Base-by-base conservation (phyloP, 257 asterid species). In the Jacaranda copaia region DNA sequence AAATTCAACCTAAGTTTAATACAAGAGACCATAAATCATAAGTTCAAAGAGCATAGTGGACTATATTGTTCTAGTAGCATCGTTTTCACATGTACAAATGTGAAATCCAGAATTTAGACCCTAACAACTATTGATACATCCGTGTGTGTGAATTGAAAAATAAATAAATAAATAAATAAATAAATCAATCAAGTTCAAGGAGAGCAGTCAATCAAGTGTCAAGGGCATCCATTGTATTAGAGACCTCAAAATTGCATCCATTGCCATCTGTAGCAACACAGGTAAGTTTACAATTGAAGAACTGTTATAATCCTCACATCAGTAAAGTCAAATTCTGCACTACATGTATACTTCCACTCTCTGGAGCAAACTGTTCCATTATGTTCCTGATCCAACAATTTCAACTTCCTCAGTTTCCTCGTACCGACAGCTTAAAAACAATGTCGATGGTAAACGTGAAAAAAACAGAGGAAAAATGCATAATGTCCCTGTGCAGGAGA, bases 401-500 rank as follows among this genome's bases (percentile, higher is more conserved):
- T 62, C 64, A 42, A 1, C 46, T 4, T 42, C 8, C 8, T 42
- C 8, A 4, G 5, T 42, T 42, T 42, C 46, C 46, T 25, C 32
- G 2, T 25, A 25, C 46, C 46, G 46, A 42, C 8, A 42, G 8
- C 46, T 42, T 4, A 42, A 42, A 18, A 62, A 62, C 15, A 15
- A 32, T 25, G 32, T 25, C 2, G 32, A 25, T 2, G 32, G 32
- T 25, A 42, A 55, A 8, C 42, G 20, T 16, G 7, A 45, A 60
- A 45, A 57, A 59, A 19, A 56, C 52, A n/a, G n/a, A 42, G 56
- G 75, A 48, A 58, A 35, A 56, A 59, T 39, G 56, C 39, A 38
- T 48, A 71, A 76, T 42, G 63, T 71, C 46, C 40, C 18, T 70
- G 45, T 78, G 79, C 73, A 55, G 84, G 51, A 84, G 77, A 78